Conservation (phyloP, 2,329 filamentous ascomycete genomes). For the Ophiostoma angusticollis region DNA sequence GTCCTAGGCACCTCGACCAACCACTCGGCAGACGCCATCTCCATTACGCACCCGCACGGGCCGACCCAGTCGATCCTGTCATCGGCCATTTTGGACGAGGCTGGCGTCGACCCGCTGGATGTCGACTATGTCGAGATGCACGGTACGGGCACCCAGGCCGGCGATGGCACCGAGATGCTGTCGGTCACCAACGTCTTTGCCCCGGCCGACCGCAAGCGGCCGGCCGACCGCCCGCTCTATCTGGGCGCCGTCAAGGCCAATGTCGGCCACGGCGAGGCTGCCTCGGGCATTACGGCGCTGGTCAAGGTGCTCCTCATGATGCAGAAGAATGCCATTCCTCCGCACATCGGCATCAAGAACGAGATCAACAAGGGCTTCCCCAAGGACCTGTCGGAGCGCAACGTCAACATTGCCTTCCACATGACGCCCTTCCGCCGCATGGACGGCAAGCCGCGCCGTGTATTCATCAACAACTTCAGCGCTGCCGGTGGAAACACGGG, state of each 20-base stretch:
- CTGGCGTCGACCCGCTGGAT: conserved; percentile 62
- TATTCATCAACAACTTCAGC: conserved; percentile 56
- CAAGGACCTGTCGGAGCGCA: conserved; percentile 40
- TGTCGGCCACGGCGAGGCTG: conserved; percentile 49
- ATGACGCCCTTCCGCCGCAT: conserved; percentile 36
- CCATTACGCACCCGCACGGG: conserved; percentile 73
- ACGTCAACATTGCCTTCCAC: conserved; percentile 45
- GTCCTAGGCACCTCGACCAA: conserved; percentile 67
- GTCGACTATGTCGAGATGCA: conserved; percentile 84
- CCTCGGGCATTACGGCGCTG: conserved; percentile 48
- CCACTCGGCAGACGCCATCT: conserved; percentile 68
- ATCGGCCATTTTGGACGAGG: conserved; percentile 54
- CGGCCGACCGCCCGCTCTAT: conserved; percentile 40
- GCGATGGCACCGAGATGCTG: conserved; percentile 70
- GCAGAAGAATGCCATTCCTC: conserved; percentile 48
- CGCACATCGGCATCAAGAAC: conserved; percentile 54
- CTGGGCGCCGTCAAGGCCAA: conserved; percentile 54
- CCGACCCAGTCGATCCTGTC: conserved; percentile 63
- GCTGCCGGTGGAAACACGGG: conserved; percentile 62
- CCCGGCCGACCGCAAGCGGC: conserved; percentile 32
- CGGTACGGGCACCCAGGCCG: conserved; percentile 76
- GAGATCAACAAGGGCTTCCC: conserved; percentile 49
- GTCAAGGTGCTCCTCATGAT: conserved; percentile 55
- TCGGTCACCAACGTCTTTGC: conserved; percentile 51
- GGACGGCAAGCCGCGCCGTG: conserved; percentile 32